Evolutionary conservation across 169 alveolate genomes (phyloP).

Genomic region (Plasmodium fragile): DNA sequence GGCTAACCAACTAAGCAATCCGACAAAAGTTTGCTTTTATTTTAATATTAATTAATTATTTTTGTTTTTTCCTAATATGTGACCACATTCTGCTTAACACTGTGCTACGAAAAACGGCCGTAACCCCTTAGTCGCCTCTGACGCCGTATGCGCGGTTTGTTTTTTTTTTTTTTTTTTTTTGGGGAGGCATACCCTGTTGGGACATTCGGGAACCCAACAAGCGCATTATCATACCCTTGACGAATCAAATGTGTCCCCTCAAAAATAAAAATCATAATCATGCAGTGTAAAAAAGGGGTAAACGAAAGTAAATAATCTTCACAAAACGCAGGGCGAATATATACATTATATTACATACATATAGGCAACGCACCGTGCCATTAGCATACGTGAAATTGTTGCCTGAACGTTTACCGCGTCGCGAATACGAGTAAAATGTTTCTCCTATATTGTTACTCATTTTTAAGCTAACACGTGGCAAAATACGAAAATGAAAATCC

Average conservation of each 20-base stretch:
- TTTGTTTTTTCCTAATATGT: not conserved
- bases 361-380: not conserved
- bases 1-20: not conserved
- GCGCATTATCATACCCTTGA: not conserved
- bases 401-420: not conserved
- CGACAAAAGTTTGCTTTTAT: not conserved
- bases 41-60: not conserved
- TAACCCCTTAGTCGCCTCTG: conserved; percentile 13
- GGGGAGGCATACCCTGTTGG: not conserved
- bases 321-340: not conserved
- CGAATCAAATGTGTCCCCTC: not conserved
- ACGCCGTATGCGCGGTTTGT: not conserved
- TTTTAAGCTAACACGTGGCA: not conserved
- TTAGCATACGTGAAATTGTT: not conserved
- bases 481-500: not conserved
- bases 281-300: not conserved
- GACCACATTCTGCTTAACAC: not conserved
- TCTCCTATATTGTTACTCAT: not conserved
- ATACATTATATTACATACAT: not conserved
- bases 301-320: not conserved
- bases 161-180: not conserved
- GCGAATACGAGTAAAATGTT: not conserved
- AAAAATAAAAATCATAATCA: not conserved
- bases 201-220: not conserved
- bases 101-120: not conserved